Conservation (phyloP, 164 flowering plant genomes). For the Buxus sempervirens region DNA sequence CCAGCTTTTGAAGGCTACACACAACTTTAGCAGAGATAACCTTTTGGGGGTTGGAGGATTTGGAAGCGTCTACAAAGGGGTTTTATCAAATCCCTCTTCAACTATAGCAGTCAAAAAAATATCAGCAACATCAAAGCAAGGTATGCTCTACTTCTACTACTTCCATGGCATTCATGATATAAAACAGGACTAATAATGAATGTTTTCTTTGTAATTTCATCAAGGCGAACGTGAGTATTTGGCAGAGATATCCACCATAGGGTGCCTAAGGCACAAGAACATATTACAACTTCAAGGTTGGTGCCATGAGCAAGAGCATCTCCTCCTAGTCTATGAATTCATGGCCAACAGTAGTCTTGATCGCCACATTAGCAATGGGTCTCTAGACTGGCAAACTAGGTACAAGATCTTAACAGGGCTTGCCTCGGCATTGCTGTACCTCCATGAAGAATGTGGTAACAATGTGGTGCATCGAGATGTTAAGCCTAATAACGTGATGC, state of each 20-base stretch:
- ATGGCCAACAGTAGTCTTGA: conserved; percentile 49
- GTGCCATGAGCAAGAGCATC: conserved; percentile 37
- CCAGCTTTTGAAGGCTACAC: conserved; percentile 42
- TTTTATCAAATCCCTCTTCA: conserved; percentile 21
- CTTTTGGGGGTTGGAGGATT: conserved; percentile 46
- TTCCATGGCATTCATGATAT: neutral
- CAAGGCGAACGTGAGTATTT: conserved; percentile 43
- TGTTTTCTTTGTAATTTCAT: neutral
- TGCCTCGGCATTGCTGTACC: conserved; percentile 39
- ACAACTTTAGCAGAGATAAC: conserved; percentile 36
- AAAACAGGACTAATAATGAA: neutral
- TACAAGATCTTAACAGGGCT: conserved; percentile 37
- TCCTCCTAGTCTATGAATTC: conserved; percentile 40
- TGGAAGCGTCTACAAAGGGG: conserved; percentile 47
- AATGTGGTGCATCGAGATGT: conserved; percentile 40
- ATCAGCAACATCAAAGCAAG: conserved; percentile 45
- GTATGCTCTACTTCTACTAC: conserved; percentile 15
- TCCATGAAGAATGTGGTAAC: conserved; percentile 42
- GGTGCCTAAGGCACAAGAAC: conserved; percentile 44
- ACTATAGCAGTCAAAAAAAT: conserved; percentile 44
- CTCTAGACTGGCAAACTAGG: conserved; percentile 35
- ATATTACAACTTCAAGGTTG: conserved; percentile 46
- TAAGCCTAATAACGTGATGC: conserved; percentile 46
- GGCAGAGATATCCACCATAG: conserved; percentile 47
- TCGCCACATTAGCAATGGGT: conserved; percentile 24